Evolutionary conservation across 176 grass and related monocot genomes (phyloP), one percentile per base, ranked within the genome.

Genomic region (Alloteropsis semialata): DNA sequence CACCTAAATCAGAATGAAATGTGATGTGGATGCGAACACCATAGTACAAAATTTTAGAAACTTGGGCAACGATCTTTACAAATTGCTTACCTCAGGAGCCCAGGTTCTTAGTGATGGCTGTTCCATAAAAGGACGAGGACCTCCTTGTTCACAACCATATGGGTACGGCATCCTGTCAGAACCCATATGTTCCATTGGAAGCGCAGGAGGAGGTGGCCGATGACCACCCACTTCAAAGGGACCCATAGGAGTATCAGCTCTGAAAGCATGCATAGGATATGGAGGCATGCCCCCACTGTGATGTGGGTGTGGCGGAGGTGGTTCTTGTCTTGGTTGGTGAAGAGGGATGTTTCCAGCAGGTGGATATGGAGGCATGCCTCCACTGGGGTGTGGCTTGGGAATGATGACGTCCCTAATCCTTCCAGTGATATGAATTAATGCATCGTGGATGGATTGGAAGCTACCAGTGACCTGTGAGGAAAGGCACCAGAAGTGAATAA

Each of bases 401-500:
- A 94, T 77, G 55, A 91, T 81, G 55, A 78, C 61, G 25, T 94
- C 92, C 70, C 92, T 84, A 67, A 94, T 91, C 86, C 85, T 94
- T 74, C 88, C 72, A 62, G 88, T 88, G 57, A 94, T 91, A 58
- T 85, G 88, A 84, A 86, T 65, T 70, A 94, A 83, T 63, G 88
- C 92, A 86, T 94, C 88, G 17, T 91, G 88, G 70, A 94, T 87
- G 72, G 88, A 90, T 60, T 91, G 88, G 54, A 94, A 91, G 57
- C 79, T 86, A 81, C 92, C 88, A 32, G 86, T 91, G 74, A 91
- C 88, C 92, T 94, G 82, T 43, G 69, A 90, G 9, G 73, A 78
- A 73, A 68, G 60, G 53, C 15, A 72, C 49, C 32, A 90, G 34
- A 69, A 45, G 32, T 86, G 69, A 75, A 30, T 69, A 72, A 69